phyloP scores from a whole-genome alignment of 176 grass and related monocot species.

The Carex parvula region DNA sequence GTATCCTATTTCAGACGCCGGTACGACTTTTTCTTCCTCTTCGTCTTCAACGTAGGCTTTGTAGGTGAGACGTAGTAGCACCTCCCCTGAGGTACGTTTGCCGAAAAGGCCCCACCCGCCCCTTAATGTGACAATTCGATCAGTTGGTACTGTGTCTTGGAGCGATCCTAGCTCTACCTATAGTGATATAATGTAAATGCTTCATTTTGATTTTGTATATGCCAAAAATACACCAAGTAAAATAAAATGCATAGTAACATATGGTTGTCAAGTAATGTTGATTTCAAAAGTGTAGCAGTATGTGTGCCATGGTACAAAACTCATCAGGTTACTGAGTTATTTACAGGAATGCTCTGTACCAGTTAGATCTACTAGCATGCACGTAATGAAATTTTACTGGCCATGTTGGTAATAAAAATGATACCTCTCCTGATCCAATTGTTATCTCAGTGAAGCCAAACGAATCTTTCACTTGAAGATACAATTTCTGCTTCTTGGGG shows the following conservation, averaged over 20 bases:
- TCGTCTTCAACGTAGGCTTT: constrained; percentile 96
- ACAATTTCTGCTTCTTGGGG: constrained; percentile 67
- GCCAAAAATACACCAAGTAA: background rate
- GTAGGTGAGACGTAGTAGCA: constrained; percentile 80
- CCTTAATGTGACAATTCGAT: constrained; percentile 63
- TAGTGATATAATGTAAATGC: constrained; percentile 2
- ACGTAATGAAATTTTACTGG: background rate
- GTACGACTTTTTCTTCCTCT: constrained; percentile 56
- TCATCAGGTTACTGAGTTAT: background rate
- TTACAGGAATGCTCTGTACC: background rate
- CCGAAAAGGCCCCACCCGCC: constrained; percentile 63
- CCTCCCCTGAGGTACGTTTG: constrained; percentile 57
- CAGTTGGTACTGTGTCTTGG: constrained; percentile 88
- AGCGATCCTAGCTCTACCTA: constrained; percentile 89
- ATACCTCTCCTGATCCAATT: constrained; percentile 82
- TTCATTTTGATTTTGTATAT: constrained; percentile 1
- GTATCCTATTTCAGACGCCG: constrained; percentile 40
- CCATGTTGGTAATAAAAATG: background rate
- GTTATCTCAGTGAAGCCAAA: constrained; percentile 74
- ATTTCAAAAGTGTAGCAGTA: background rate
- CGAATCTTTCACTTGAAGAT: constrained; percentile 74
- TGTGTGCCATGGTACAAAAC: background rate
- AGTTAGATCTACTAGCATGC: background rate
- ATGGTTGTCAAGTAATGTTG: background rate
- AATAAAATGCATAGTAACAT: constrained; percentile 5